phyloP scores from a whole-genome alignment of 345 rosid genomes.

The Corymbia maculata region DNA sequence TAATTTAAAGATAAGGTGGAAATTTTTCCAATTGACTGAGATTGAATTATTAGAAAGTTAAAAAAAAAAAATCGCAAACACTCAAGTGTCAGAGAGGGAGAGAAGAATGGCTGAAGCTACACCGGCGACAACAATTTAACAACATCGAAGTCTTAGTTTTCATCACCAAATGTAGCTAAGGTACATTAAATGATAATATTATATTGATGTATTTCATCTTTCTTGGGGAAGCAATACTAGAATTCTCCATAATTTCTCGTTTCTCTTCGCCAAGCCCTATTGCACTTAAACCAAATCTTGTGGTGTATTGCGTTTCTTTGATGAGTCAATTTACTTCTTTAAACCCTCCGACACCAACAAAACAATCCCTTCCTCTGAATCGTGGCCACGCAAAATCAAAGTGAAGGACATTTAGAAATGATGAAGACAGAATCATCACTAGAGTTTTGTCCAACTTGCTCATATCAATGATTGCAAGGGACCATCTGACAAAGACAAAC shows the following conservation, averaged over 20 bases:
- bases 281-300: neutral
- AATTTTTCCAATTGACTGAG: too few relatives aligned
- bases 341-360: neutral
- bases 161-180: neutral
- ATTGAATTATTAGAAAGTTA: too few relatives aligned
- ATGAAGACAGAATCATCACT: neutral
- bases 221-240: neutral
- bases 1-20: too few relatives aligned
- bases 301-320: neutral
- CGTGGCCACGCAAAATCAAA: neutral
- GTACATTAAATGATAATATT: neutral
- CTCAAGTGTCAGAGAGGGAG: too few relatives aligned
- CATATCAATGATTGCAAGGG: neutral
- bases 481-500: fast-evolving
- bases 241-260: neutral
- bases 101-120: neutral
- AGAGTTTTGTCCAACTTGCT: neutral
- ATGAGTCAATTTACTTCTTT: neutral
- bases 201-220: neutral
- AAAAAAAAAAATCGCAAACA: too few relatives aligned
- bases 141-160: neutral
- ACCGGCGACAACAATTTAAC: neutral
- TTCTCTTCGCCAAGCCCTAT: too few relatives aligned
- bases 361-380: neutral
- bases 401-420: neutral